Evolutionary conservation across 1,284 basidiomycete genomes (phyloP).

Genomic region (Schizophyllum amplum): DNA sequence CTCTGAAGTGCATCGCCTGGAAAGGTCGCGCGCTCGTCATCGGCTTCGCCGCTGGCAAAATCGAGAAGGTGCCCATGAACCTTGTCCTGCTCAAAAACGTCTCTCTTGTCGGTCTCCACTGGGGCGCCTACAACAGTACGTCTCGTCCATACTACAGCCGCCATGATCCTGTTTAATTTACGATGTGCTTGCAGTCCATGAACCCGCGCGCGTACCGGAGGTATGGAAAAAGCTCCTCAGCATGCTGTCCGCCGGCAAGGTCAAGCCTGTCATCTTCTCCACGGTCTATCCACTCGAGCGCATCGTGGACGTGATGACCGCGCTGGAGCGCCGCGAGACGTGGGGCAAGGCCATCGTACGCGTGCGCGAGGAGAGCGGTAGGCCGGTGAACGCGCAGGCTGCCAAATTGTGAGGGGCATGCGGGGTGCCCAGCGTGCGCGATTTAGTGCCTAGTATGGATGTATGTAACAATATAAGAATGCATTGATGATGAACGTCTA

Average conservation of each 20-base stretch:
- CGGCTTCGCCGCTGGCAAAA: constrained; percentile 83
- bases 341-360: constrained; percentile 88
- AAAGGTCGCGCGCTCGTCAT: constrained; percentile 89
- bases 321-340: constrained; percentile 75
- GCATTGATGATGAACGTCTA: neutral
- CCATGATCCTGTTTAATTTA: neutral
- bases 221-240: constrained; percentile 61
- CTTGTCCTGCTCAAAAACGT: constrained; percentile 85
- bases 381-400: neutral
- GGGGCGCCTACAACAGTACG: constrained; percentile 22
- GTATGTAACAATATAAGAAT: neutral
- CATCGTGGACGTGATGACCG: constrained; percentile 58
- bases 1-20: constrained; percentile 89
- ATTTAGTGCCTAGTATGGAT: too few relatives aligned
- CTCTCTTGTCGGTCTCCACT: constrained; percentile 68
- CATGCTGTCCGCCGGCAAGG: constrained; percentile 57
- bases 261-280: constrained; percentile 59
- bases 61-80: constrained; percentile 90
- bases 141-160: constrained; percentile 4
- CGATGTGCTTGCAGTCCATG: constrained; percentile 41
- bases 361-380: constrained; percentile 33
- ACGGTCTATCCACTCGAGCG: constrained; percentile 58
- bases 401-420: neutral
- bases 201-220: constrained; percentile 53
- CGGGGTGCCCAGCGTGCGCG: too few relatives aligned